phyloP scores from a whole-genome alignment of 202 grass and related monocot species.

The Bolboschoenoplectus hybrid region DNA sequence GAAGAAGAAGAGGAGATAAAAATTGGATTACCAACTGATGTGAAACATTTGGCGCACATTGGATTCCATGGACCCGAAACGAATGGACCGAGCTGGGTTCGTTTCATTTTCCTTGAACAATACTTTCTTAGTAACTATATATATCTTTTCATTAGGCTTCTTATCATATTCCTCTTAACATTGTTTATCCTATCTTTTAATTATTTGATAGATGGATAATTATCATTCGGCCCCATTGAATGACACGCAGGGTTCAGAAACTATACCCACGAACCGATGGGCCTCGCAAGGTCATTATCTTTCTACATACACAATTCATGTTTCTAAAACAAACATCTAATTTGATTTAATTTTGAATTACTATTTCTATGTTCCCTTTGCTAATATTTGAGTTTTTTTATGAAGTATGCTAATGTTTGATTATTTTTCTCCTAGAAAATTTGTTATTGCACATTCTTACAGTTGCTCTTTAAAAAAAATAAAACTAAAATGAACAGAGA shows the following conservation, averaged over 20 bases:
- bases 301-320: conserved; percentile 10
- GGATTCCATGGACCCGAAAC: conserved; percentile 66
- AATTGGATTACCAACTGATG: conserved; percentile 92
- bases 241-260: conserved; percentile 20
- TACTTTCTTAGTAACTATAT: conserved; percentile 7
- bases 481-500: conserved; percentile 48
- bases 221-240: conserved; percentile 78
- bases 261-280: conserved; percentile 60
- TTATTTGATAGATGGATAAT: conserved; percentile 69
- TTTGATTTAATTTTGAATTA: neutral
- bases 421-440: neutral
- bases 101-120: neutral
- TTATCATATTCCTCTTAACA: neutral
- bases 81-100: conserved; percentile 38
- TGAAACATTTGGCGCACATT: conserved; percentile 93
- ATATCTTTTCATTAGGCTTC: neutral
- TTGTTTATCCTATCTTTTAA: conserved; percentile 23
- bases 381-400: neutral
- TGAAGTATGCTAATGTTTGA: neutral
- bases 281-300: conserved; percentile 67
- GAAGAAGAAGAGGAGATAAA: conserved; percentile 74
- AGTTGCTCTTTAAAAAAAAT: neutral
- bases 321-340: neutral
- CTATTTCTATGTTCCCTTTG: neutral
- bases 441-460: neutral